Evolutionary conservation across 2,329 filamentous ascomycete genomes (phyloP), one percentile per base, ranked within the genome.

Genomic region (Zymoseptoria tritici): DNA sequence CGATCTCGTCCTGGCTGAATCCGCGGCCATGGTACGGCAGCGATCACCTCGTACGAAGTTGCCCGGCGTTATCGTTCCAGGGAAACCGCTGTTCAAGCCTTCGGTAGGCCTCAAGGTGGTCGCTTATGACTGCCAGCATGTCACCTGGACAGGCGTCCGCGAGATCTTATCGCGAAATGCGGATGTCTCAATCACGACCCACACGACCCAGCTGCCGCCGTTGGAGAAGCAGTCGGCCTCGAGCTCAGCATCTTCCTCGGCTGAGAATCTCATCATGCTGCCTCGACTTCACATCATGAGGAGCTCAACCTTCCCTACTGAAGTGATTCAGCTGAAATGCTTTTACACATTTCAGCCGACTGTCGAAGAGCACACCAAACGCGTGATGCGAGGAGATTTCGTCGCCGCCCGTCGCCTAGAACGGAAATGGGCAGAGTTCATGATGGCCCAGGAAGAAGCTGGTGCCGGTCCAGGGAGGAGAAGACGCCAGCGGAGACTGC

Each of bases 291-390:
- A 70, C 56, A 63, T 71, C 57, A 63, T 69, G 7, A 66, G 67
- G 54, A 68, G 63, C 54, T 64, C 80, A 9, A 82, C 82, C 0
- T 92, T 87, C 67, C 89, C 91, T 0, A 83, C 85, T 0, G 87
- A 96, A 71, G 84, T 95, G 59, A 91, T 97, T 61, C 81, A 85
- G 5, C 81, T 97, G 51, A 97, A 96, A 74, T 96, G 91, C 75
- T 97, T 93, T 78, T 96, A 96, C 73, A 91, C 89, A 50, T 97
- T 90, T 84, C 93, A 97, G 76, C 90, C 90, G 77, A 97, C 91
- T 0, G 91, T 97, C 4, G 89, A 97, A 66, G 91, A 97, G 73
- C 93, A 97, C 74, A 91, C 86, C 57, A 93, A 92, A 76, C 85
- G 92, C 3, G 90, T 97, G 0, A 74, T 96, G 56, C 80, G 84